Percentiles rank a stretch among this genome's conserved stretches.
Evolutionary conservation across 164 flowering plant genomes (phyloP).

Genomic region (Umbellularia californica): DNA sequence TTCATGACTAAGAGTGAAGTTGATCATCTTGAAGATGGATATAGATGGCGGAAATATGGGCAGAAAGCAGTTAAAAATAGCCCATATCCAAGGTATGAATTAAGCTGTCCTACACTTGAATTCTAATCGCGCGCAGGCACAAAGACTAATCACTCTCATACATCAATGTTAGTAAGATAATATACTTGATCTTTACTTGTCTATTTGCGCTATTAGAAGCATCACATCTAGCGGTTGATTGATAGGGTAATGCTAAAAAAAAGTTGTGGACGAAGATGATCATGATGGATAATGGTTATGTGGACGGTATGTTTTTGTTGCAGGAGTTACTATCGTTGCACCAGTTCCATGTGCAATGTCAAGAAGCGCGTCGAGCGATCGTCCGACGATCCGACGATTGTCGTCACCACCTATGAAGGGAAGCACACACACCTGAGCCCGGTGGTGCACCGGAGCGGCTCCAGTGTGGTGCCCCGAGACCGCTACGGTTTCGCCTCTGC

Average conservation of each 20-base stretch:
- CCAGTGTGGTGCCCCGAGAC: conserved; percentile 2
- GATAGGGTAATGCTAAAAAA: no score
- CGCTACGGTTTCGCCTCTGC: conserved; percentile 6
- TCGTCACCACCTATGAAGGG: conserved; percentile 89
- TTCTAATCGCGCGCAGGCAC: no score
- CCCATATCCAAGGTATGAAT: conserved; percentile 76
- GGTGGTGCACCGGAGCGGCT: conserved; percentile 45
- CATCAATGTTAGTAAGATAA: not conserved
- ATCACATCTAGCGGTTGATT: no score
- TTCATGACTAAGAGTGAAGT: conserved; percentile 90
- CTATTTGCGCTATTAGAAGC: no score
- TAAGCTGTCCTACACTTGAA: no score
- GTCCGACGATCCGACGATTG: conserved; percentile 61
- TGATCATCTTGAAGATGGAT: conserved; percentile 89
- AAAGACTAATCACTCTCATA: not conserved
- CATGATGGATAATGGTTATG: not conserved
- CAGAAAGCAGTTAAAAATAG: conserved; percentile 95
- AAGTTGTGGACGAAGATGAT: no score
- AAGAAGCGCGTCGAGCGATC: conserved; percentile 92
- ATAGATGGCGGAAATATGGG: conserved; percentile 91
- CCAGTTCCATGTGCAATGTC: conserved; percentile 69
- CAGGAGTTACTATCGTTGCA: conserved; percentile 97
- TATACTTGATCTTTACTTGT: not conserved
- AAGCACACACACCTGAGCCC: conserved; percentile 76
- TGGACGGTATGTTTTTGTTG: not conserved